Conservation (phyloP, 1,284 basidiomycete species). For the Trichosporon sp. region DNA sequence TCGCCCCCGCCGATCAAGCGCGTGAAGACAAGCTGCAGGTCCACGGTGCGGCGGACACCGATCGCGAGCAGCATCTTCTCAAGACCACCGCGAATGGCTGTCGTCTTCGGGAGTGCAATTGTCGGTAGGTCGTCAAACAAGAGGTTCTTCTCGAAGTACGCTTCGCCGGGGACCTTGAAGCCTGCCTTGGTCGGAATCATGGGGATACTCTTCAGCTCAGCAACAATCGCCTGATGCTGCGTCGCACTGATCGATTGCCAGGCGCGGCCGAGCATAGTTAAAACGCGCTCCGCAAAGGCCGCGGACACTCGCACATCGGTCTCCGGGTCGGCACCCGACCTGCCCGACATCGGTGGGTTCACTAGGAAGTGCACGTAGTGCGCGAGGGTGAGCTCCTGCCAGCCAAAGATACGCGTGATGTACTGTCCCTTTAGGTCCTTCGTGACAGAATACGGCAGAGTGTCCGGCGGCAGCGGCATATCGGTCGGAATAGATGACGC, state of each 20-base stretch:
- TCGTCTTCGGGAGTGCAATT: slow-evolving; percentile 67
- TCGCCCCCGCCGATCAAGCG: slow-evolving; percentile 55
- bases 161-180: slow-evolving; percentile 66
- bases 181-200: slow-evolving; percentile 84
- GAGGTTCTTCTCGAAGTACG: slow-evolving; percentile 84
- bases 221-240: slow-evolving; percentile 59
- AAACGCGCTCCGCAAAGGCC: slow-evolving; percentile 75
- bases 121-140: slow-evolving; percentile 85
- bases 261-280: slow-evolving; percentile 65
- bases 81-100: slow-evolving; percentile 64
- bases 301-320: slow-evolving; percentile 67
- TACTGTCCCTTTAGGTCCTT: slow-evolving; percentile 60
- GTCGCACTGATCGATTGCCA: slow-evolving; percentile 67
- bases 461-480: slow-evolving; percentile 71
- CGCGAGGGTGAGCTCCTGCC: slow-evolving; percentile 71
- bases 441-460: slow-evolving; percentile 68
- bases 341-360: slow-evolving; percentile 54
- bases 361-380: slow-evolving; percentile 72
- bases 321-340: slow-evolving; percentile 49
- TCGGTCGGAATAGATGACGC: slow-evolving; percentile 69
- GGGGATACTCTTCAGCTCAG: slow-evolving; percentile 59
- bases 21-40: slow-evolving; percentile 80
- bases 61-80: slow-evolving; percentile 73
- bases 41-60: slow-evolving; percentile 86
- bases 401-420: slow-evolving; percentile 63